Evolutionary conservation across 2,329 filamentous ascomycete genomes (phyloP), one percentile per base, ranked within the genome.

Genomic region (Sclerotinia sclerotiorum): DNA sequence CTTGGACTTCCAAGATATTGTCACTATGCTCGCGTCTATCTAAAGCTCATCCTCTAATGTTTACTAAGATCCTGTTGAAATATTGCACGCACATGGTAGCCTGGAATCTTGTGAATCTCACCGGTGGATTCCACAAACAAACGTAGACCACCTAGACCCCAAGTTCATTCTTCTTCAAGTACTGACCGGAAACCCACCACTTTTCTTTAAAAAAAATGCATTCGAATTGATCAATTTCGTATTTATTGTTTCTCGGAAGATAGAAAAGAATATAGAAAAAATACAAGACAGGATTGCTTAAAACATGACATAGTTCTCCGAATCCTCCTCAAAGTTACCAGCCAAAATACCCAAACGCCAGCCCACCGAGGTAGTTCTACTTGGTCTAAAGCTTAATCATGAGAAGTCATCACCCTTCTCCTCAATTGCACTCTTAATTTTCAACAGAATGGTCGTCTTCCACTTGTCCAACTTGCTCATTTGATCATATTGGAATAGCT

Each of bases 401-500:
- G 88, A 89, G 75, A 90, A 91, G 75, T 91, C 88, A 72, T 90
- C 88, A 52, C 83, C 87, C 72, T 84, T 82, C 77, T 88, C 85
- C 81, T 94, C 90, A 75, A 97, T 96, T 66, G 84, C 84, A 75
- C 89, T 89, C 88, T 97, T 97, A 76, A 97, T 85, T 74, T 88
- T 87, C 76, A 97, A 82, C 71, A 97, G 80, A 69, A 97, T 82
- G 44, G 90, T 92, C 63, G 92, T 97, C 90, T 97, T 97, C 94
- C 94, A 98, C 83, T 94, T 95, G 78, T 97, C 94, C 76, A 98
- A 82, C 84, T 95, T 95, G 82, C 89, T 95, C 82, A 97, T 84
- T 82, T 96, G 92, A 79, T 97, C 93, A 77, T 88, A 98, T 79
- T 94, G 89, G 83, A 91, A 97, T 72, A 95, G 81, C 79, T 94